Percentiles rank a stretch among this genome's conserved stretches.
phyloP scores from a whole-genome alignment of 1,284 basidiomycete genomes.

The Filobasidium uniguttulatum region DNA sequence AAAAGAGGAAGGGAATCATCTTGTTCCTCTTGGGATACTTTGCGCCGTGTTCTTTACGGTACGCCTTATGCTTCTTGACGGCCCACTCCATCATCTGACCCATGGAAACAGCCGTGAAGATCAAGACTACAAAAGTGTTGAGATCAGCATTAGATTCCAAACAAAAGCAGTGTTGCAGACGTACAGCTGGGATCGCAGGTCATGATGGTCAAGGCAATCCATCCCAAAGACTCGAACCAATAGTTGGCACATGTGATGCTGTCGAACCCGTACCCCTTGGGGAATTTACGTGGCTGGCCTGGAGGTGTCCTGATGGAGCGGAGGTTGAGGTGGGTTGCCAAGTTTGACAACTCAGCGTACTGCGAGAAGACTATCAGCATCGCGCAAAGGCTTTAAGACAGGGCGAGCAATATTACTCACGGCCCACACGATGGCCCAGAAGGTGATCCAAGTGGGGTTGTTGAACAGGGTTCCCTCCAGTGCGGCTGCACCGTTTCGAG shows the following conservation, averaged over 20 bases:
- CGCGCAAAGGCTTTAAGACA: not conserved
- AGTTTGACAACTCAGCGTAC: conserved; percentile 79
- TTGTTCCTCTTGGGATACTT: conserved; percentile 69
- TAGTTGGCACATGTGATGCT: conserved; percentile 87
- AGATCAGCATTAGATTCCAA: not conserved
- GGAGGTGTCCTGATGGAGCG: conserved; percentile 69
- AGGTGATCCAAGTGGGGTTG: conserved; percentile 53
- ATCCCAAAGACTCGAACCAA: conserved; percentile 74
- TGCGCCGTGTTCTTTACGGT: conserved; percentile 86
- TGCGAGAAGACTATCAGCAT: conserved; percentile 27
- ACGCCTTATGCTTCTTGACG: conserved; percentile 73
- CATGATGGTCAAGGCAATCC: conserved; percentile 61
- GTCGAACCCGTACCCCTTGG: conserved; percentile 64
- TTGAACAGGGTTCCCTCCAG: conserved; percentile 57
- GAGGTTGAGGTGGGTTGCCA: conserved; percentile 67
- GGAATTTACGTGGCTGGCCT: conserved; percentile 66
- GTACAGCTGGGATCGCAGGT: conserved; percentile 64
- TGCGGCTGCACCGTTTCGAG: conserved; percentile 46
- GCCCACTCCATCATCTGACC: conserved; percentile 81
- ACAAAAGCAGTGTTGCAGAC: conserved; percentile 21
- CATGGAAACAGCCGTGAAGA: conserved; percentile 57
- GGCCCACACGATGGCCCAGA: conserved; percentile 55
- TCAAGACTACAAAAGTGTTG: conserved; percentile 41
- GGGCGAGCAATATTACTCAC: conserved; percentile 51
- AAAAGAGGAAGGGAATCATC: conserved; percentile 63